Evolutionary conservation across 345 rosid genomes (phyloP).

Genomic region (Pseudoturritis turrita): DNA sequence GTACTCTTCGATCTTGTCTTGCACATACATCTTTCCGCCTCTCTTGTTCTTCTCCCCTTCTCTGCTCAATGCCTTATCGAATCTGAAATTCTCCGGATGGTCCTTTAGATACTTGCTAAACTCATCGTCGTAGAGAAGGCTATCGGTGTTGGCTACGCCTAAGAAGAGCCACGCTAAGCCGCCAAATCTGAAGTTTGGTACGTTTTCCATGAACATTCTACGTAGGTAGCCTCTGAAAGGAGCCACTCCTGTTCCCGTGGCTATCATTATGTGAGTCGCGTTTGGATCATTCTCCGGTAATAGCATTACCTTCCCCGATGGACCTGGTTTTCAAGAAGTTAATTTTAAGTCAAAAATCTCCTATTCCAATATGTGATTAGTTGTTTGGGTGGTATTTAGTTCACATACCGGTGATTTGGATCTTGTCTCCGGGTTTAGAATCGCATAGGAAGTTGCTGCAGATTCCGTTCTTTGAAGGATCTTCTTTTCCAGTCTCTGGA

Average conservation of each 20-base stretch:
- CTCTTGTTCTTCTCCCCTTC: constrained; percentile 75
- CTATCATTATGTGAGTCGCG: constrained; percentile 96
- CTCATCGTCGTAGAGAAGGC: constrained; percentile 91
- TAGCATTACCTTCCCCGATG: constrained; percentile 96
- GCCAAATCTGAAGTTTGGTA: constrained; percentile 59
- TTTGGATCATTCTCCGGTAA: constrained; percentile 83
- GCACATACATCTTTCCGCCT: constrained; percentile 99
- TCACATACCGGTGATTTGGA: constrained; percentile 71
- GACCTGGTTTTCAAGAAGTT: constrained; percentile 53
- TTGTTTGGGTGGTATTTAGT: neutral
- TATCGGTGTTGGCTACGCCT: constrained; percentile 93
- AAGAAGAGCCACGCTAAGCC: constrained; percentile 99
- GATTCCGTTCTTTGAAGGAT: constrained; percentile 79
- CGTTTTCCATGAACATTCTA: constrained; percentile 91
- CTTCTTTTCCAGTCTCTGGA: constrained; percentile 93
- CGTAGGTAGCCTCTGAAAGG: constrained; percentile 92
- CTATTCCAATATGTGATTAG: neutral
- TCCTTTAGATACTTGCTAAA: constrained; percentile 71
- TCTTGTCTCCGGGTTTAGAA: constrained; percentile 89
- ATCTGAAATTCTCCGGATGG: constrained; percentile 76
- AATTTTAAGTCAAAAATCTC: neutral
- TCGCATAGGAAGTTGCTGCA: constrained; percentile 96
- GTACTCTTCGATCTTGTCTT: constrained; percentile 96
- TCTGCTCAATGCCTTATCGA: constrained; percentile 84
- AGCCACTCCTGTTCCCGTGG: constrained; percentile 95